Conservation (phyloP, 441 rosid species). For the Arabidopsis hybrid region DNA sequence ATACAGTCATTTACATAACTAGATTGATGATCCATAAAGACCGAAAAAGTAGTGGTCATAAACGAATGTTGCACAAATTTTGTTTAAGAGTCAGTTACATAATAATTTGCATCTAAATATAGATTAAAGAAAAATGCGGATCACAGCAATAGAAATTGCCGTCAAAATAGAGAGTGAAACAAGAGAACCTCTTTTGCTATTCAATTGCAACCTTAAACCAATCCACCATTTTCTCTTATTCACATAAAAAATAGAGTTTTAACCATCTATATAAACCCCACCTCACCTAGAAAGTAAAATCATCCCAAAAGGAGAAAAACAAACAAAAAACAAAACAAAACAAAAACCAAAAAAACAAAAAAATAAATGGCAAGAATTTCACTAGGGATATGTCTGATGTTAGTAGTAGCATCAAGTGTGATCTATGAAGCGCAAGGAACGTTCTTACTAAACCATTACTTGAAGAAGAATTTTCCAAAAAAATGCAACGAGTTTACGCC, state of each 20-base stretch:
- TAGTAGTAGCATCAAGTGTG: slow-evolving; percentile 41
- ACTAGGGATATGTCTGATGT: slow-evolving; percentile 36
- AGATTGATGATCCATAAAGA: background rate
- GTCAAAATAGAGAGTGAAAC: slow-evolving; percentile 3
- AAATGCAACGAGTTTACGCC: slow-evolving; percentile 33
- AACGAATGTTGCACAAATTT: background rate
- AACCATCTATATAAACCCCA: slow-evolving; percentile 30
- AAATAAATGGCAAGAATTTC: slow-evolving; percentile 37
- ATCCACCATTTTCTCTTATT: slow-evolving; percentile 34
- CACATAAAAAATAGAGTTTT: slow-evolving; percentile 22
- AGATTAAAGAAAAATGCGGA: slow-evolving; percentile 17
- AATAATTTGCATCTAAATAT: background rate
- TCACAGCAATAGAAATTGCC: background rate
- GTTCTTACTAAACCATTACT: slow-evolving; percentile 31
- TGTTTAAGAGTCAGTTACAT: background rate
- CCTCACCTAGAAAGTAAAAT: background rate
- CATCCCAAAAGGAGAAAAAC: background rate
- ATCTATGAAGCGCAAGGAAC: slow-evolving; percentile 37
- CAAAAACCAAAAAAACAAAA: background rate
- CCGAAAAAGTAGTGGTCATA: background rate
- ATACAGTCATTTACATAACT: background rate
- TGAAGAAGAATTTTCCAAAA: slow-evolving; percentile 24
- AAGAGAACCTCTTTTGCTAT: slow-evolving; percentile 19
- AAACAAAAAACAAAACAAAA: background rate
- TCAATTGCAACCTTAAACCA: slow-evolving; percentile 27